phyloP scores from a whole-genome alignment of 192 early-diverging fungal genomes.

The Coemansia sp. region DNA sequence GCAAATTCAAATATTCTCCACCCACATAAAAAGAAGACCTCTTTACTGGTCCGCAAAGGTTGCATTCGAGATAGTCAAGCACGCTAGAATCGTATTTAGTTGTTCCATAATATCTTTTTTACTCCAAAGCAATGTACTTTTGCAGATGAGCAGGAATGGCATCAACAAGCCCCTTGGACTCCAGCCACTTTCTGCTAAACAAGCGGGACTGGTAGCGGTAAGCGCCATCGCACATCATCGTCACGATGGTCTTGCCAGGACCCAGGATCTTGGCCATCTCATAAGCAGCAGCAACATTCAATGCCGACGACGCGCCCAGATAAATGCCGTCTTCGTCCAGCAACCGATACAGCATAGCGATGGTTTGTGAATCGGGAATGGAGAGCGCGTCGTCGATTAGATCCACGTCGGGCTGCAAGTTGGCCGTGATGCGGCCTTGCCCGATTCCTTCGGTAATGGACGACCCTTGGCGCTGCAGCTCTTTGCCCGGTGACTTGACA shows the following conservation, averaged over 20 bases:
- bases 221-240: slow-evolving; percentile 88
- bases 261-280: slow-evolving; percentile 86
- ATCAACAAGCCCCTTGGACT: slow-evolving; percentile 72
- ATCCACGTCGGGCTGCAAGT: slow-evolving; percentile 76
- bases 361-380: slow-evolving; percentile 76
- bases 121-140: slow-evolving; percentile 75
- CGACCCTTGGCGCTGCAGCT: slow-evolving; percentile 69
- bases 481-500: slow-evolving; percentile 64
- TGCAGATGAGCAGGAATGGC: slow-evolving; percentile 81
- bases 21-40: no score
- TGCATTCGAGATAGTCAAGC: no score
- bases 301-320: slow-evolving; percentile 84
- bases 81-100: no score
- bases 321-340: slow-evolving; percentile 94
- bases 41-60: no score
- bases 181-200: slow-evolving; percentile 84
- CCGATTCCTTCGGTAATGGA: slow-evolving; percentile 97
- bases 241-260: slow-evolving; percentile 75
- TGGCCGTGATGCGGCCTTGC: slow-evolving; percentile 90
- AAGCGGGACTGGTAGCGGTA: slow-evolving; percentile 79
- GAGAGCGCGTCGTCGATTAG: slow-evolving; percentile 80
- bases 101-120: no score
- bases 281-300: slow-evolving; percentile 91
- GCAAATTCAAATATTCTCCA: no score
- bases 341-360: slow-evolving; percentile 84